Evolutionary conservation across 306 rosid species (phyloP).

Genomic region (Castanea sativa): DNA sequence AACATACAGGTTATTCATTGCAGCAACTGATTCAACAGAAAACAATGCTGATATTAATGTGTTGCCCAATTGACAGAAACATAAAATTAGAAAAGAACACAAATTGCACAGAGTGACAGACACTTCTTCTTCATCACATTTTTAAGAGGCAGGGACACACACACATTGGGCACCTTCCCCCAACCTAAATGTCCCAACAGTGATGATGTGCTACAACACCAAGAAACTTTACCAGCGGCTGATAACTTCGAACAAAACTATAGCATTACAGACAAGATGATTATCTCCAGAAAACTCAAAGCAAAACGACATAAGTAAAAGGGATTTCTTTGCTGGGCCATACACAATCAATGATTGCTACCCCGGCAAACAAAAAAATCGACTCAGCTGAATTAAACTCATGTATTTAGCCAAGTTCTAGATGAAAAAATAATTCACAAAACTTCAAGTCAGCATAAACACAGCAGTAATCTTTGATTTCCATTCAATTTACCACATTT

Average conservation of each 20-base stretch:
- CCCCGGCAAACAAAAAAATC: conserved; percentile 2
- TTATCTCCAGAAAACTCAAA: conserved; percentile 11
- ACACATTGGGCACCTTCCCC: background rate
- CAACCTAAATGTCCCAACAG: background rate
- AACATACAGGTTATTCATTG: conserved; percentile 62
- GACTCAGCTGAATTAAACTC: background rate
- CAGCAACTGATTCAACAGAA: conserved; percentile 61
- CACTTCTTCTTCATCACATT: background rate
- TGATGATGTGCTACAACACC: background rate
- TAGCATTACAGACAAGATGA: background rate
- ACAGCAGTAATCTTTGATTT: background rate
- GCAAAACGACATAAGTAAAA: conserved; percentile 11
- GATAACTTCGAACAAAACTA: background rate
- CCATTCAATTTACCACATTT: conserved; percentile 11
- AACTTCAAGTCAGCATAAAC: background rate
- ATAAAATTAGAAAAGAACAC: background rate
- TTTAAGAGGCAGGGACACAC: background rate
- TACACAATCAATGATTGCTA: background rate
- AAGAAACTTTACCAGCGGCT: background rate
- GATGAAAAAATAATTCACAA: background rate
- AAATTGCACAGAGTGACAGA: background rate
- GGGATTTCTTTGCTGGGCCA: background rate
- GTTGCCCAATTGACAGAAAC: background rate
- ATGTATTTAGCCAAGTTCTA: background rate
- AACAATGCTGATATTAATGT: conserved; percentile 9